Percentiles rank a stretch among this genome's conserved stretches.
These are phyloP conservation scores for Wilcoxina mikolae DNA, from an alignment of 495 filamentous ascomycete genomes.

Conservation along the genomic window DNA sequence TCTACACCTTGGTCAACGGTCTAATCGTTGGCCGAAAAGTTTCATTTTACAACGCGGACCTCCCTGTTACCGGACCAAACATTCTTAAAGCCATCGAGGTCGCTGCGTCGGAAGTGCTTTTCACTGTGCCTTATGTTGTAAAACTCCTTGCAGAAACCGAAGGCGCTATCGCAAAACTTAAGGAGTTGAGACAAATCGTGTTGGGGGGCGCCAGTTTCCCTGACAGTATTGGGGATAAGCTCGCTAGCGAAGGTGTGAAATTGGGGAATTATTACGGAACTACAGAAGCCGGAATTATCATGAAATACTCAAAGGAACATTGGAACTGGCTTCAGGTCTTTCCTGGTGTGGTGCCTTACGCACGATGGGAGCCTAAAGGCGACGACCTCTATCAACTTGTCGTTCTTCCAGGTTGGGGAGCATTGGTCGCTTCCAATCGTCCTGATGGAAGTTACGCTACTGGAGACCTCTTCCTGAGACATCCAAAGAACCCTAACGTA, in stretches of 20 bases:
- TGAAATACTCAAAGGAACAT: slow-evolving; percentile 35
- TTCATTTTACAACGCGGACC: slow-evolving; percentile 38
- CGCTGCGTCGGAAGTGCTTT: slow-evolving; percentile 37
- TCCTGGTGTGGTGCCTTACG: slow-evolving; percentile 34
- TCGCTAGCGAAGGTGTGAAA: slow-evolving; percentile 37
- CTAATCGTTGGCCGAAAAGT: slow-evolving; percentile 40
- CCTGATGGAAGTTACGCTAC: slow-evolving; percentile 44
- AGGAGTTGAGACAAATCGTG: slow-evolving; percentile 34
- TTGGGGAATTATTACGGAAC: slow-evolving; percentile 42
- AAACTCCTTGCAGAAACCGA: slow-evolving; percentile 39
- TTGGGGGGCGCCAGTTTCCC: slow-evolving; percentile 42
- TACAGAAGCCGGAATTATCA: slow-evolving; percentile 41
- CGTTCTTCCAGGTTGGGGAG: slow-evolving; percentile 44
- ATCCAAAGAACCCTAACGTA: slow-evolving; percentile 32
- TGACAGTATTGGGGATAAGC: slow-evolving; percentile 42
- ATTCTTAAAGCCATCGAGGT: slow-evolving; percentile 37
- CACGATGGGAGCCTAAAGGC: slow-evolving; percentile 39
- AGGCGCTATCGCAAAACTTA: slow-evolving; percentile 35
- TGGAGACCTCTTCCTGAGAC: slow-evolving; percentile 42
- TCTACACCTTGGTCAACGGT: slow-evolving; percentile 36
- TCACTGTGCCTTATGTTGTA: slow-evolving; percentile 44
- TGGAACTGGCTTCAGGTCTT: slow-evolving; percentile 43
- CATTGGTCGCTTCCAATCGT: slow-evolving; percentile 45
- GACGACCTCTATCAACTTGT: slow-evolving; percentile 39
- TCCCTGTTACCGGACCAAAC: slow-evolving; percentile 40